Base-by-base conservation (phyloP, 441 rosid species). In the Populus hybrid region DNA sequence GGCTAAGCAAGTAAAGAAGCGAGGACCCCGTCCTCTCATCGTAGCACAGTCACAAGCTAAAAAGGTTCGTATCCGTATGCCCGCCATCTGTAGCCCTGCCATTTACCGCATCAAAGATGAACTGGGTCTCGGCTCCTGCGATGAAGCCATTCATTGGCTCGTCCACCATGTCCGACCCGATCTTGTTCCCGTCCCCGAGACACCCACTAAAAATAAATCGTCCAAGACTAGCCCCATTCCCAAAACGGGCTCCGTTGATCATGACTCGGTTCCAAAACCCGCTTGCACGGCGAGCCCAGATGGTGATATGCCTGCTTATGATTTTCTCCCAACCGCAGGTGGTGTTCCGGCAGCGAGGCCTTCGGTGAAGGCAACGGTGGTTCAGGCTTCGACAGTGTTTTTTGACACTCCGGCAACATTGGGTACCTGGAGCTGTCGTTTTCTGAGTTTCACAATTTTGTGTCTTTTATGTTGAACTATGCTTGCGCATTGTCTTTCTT, bases 351-450 rank as follows among this genome's bases (percentile, higher is more conserved):
- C 66, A 16, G 30, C 57, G n/a, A 35, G 32, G 71, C 24, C 21
- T 24, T 38, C 20, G 40, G 69, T 81, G 38, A 71, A 94, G 42
- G 98, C 91, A 20, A 93, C 98, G 38, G 95, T 95, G 63, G 96
- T 93, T 81, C 99, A 93, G 81, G 97, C 98, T 32, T 87, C 96
- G 73, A 90, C 95, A 36, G 79, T 93, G 78, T 86, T 91, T 82
- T 90, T 91, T 78, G 96, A 91, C 78, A 93, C 96, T 5, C 92
- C 97, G 63, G 95, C 97, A 69, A 95, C 98, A 12, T 81, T 93
- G 42, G 95, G 97, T 93, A 71, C 46, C 6, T 1, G 34, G 11
- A 16, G 35, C 8, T 34, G 14, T 28, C 72, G 34, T 21, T 40
- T 2, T 11, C 2, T 30, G 32, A 46, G 57, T 46, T 46, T 46